Base-by-base conservation (phyloP, 2,329 filamentous ascomycete genomes). In the Neonectria sp. region DNA sequence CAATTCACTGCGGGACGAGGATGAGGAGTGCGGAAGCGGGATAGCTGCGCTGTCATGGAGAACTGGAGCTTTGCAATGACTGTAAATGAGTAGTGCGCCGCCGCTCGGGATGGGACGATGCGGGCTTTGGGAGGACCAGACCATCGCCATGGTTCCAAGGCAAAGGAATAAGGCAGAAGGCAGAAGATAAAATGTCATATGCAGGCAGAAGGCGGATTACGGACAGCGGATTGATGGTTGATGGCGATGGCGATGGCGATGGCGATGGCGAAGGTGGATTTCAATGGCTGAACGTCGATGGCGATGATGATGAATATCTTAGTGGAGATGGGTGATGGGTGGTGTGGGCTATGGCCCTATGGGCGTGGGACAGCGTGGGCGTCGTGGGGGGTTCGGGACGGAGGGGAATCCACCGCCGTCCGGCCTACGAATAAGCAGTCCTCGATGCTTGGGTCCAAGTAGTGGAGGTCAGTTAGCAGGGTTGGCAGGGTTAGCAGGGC, bases 311-410 rank as follows among this genome's bases (percentile, higher is more conserved):
- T 69, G 71, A 65, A 68, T 64, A 21, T 21, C 21, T 21, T 21
- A 57, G 72, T 72, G 69, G 69, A 49, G 61, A 60, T 49, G 53
- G 70, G 63, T 62, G 61, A 60, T 49, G 53, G 70, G 63, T 62
- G 65, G 67, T 68, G 73, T 75, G 73, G 60, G 68, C 62, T 63
- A 71, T 72, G 71, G 63, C 65, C 55, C 68, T 68, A 71, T 70
- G 67, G 52, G 58, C 66, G 67, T 72, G 60, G 59, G 60, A 33
- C 48, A 57, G 68, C 63, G 60, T 67, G 60, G 55, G 49, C 37
- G 51, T 17, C 21, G 45, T 49, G n/a, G 48, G 33, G 58, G 59
- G 64, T 62, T 60, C 58, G 60, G 63, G 25, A 63, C 63, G 43
- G 49, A 59, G 52, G 58, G 56, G 55, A 56, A 43, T 52, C 49